These are phyloP conservation scores for Papiliotrema terrestris DNA, from an alignment of 1,284 basidiomycete species.

Conservation along the genomic window DNA sequence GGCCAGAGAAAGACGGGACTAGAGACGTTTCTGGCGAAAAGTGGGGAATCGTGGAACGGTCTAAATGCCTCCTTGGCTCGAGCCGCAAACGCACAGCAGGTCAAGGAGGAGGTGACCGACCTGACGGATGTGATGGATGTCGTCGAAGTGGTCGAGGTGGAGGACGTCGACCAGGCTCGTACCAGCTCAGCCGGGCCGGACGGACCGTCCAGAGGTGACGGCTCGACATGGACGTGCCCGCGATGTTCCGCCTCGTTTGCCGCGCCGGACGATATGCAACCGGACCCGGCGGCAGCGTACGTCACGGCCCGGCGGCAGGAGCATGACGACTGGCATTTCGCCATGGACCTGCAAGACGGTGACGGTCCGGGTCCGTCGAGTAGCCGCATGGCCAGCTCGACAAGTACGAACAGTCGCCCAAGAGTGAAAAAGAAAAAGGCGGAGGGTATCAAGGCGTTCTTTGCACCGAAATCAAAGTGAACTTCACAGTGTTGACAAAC, in stretches of 20 bases:
- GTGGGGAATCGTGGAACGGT: slow-evolving; percentile 12
- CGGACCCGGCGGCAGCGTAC: slow-evolving; percentile 5
- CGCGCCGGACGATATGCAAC: slow-evolving; percentile 4
- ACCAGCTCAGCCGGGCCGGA: too few species aligned
- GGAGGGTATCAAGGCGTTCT: slow-evolving; percentile 73
- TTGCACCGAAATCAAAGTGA: slow-evolving; percentile 46
- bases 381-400: neutral
- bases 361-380: neutral
- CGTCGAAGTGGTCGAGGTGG: neutral
- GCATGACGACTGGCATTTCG: slow-evolving; percentile 83
- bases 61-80: neutral
- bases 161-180: neutral
- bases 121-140: too few species aligned
- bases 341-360: slow-evolving; percentile 62
- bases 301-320: slow-evolving; percentile 60
- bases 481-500: too few species aligned
- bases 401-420: neutral
- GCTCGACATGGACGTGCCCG: slow-evolving; percentile 25
- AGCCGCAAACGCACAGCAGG: too few species aligned
- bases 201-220: too few species aligned
- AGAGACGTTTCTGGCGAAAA: slow-evolving; percentile 27
- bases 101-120: neutral
- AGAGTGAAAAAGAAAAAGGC: slow-evolving; percentile 42
- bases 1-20: slow-evolving; percentile 27
- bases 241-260: slow-evolving; percentile 19